Evolutionary conservation across 495 filamentous ascomycete genomes (phyloP), one percentile per base, ranked within the genome.

Genomic region (Tetracladium setigerum): DNA sequence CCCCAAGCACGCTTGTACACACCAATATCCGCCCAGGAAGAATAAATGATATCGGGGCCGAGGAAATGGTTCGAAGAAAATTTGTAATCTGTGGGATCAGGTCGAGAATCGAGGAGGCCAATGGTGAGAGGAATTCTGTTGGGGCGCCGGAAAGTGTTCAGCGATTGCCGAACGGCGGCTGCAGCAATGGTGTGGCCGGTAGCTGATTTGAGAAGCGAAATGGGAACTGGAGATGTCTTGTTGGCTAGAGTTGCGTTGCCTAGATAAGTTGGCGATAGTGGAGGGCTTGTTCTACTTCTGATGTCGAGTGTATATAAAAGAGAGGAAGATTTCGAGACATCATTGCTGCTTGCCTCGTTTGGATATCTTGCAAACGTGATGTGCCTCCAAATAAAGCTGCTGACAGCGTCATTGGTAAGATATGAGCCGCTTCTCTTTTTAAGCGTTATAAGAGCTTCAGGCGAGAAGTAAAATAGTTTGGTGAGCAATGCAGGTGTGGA

Each of bases 321-420:
- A 18, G 12, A 19, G 33, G 48, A 45, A 8, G 40, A 32, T 40
- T 44, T 39, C n/a, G n/a, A n/a, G 7, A 32, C 48, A 22, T 39
- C 10, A 1, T 31, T 6, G n/a, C 12, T 16, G 16, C 30, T 8
- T 9, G 4, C 9, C 9, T 9, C 8, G 9, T 16, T 11, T n/a
- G 48, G 41, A 19, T 44, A 39, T 30, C 48, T 40, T 32, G 48
- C 48, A 5, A 37, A 5, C 3, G 48, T 51, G 16, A 51, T 45
- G 27, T 51, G 48, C n/a, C 35, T 40, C 48, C 48, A 51, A 14
- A 51, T 32, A 24, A 51, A 51, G 16, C 18, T 41, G 22, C 18
- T 14, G 5, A 51, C 41, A 12, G 48, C 48, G 24, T 51, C 48
- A 35, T 51, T 51, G 40, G 41, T 51, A 8, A 41, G 45, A 35